These are phyloP conservation scores for Yamadazyma triangularis DNA, from an alignment of 1,139 yeast genomes.

Conservation along the genomic window DNA sequence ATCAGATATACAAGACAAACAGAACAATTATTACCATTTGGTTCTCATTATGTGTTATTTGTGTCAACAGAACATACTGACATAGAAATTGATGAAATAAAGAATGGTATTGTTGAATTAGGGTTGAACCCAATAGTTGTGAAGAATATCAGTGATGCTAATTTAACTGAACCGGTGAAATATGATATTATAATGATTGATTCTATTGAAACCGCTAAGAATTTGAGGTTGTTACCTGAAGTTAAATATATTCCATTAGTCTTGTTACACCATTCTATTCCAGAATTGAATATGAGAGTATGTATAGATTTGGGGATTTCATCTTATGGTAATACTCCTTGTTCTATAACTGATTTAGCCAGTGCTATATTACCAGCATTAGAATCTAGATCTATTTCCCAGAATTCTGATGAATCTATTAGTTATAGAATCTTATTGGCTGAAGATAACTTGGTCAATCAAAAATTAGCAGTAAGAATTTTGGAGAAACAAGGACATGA, in stretches of 20 bases:
- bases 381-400: slow-evolving; percentile 76
- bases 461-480: slow-evolving; percentile 78
- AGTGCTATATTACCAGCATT: slow-evolving; percentile 80
- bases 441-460: slow-evolving; percentile 84
- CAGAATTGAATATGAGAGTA: slow-evolving; percentile 73
- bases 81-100: slow-evolving; percentile 44
- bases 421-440: slow-evolving; percentile 74
- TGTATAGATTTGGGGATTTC: slow-evolving; percentile 85
- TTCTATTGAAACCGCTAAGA: slow-evolving; percentile 69
- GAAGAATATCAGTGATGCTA: slow-evolving; percentile 45
- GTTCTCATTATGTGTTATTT: slow-evolving; percentile 63
- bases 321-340: slow-evolving; percentile 84
- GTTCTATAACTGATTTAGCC: slow-evolving; percentile 75
- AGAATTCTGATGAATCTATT: slow-evolving; percentile 73
- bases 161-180: slow-evolving; percentile 51
- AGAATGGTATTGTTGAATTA: slow-evolving; percentile 35
- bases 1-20: slow-evolving; percentile 60
- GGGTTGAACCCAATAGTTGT: slow-evolving; percentile 50
- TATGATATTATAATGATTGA: slow-evolving; percentile 82
- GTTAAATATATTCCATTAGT: slow-evolving; percentile 82
- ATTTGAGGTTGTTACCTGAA: slow-evolving; percentile 62
- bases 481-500: slow-evolving; percentile 79
- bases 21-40: slow-evolving; percentile 70
- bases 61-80: slow-evolving; percentile 62
- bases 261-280: slow-evolving; percentile 69